These are phyloP conservation scores for Schrenkiella parvula DNA, from an alignment of 345 rosid species.

Conservation along the genomic window DNA sequence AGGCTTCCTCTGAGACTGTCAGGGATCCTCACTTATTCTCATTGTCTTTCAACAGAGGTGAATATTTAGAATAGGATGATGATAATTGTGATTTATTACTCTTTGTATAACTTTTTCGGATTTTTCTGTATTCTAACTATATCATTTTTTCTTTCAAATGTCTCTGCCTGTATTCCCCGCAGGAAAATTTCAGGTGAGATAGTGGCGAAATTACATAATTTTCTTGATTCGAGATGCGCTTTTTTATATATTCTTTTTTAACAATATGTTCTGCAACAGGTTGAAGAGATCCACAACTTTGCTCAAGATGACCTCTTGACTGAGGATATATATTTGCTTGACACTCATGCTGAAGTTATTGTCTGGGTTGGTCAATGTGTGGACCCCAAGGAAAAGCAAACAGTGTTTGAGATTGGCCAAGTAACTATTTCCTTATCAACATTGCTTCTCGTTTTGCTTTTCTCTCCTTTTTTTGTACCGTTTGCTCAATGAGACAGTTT, in stretches of 20 bases:
- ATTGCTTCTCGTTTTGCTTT: not conserved
- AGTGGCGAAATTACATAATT: not conserved
- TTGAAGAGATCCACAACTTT: slow-evolving; percentile 89
- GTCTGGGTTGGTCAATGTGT: slow-evolving; percentile 93
- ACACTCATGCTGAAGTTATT: slow-evolving; percentile 93
- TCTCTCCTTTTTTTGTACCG: not conserved
- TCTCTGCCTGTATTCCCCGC: slow-evolving; percentile 24
- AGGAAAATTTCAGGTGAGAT: slow-evolving; percentile 95
- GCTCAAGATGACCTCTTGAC: slow-evolving; percentile 91
- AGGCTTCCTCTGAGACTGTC: slow-evolving; percentile 51
- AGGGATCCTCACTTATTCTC: slow-evolving; percentile 90
- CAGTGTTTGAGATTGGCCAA: slow-evolving; percentile 87
- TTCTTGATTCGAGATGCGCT: not conserved
- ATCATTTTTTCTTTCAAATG: slow-evolving; percentile 12
- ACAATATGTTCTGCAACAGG: slow-evolving; percentile 40
- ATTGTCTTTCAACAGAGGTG: slow-evolving; percentile 70
- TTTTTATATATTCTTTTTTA: not conserved
- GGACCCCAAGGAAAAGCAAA: slow-evolving; percentile 85
- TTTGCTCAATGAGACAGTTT: slow-evolving; percentile 25
- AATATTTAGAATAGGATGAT: not conserved
- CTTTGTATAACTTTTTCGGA: not conserved
- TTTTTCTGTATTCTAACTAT: slow-evolving; percentile 13
- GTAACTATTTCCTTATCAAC: slow-evolving; percentile 35
- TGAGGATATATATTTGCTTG: slow-evolving; percentile 85
- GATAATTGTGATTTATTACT: not conserved